Percentiles rank a stretch among this genome's conserved stretches.
These are phyloP conservation scores for Musa balbisiana DNA, from an alignment of 202 grass and related monocot genomes.

Conservation along the genomic window DNA sequence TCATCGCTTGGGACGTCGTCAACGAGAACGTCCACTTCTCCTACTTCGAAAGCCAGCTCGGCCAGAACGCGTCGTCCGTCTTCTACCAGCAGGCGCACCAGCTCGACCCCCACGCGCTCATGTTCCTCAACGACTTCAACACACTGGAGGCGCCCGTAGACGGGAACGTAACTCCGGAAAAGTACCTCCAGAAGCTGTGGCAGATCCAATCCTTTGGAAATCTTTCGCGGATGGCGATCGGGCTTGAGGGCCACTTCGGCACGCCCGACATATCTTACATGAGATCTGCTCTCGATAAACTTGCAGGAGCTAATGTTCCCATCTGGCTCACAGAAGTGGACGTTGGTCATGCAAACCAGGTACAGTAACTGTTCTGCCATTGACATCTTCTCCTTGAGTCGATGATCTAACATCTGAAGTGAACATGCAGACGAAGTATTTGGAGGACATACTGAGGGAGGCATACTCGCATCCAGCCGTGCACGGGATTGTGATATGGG, in stretches of 20 bases:
- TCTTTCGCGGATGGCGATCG: slow-evolving; percentile 47
- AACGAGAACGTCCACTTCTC: slow-evolving; percentile 82
- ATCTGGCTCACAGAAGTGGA: slow-evolving; percentile 96
- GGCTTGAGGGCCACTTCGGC: slow-evolving; percentile 66
- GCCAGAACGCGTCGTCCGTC: slow-evolving; percentile 40
- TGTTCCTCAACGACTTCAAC: slow-evolving; percentile 90
- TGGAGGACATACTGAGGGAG: slow-evolving; percentile 68
- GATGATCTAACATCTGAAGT: not conserved
- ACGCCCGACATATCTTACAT: slow-evolving; percentile 62
- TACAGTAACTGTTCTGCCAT: slow-evolving; percentile 2
- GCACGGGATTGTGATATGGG: slow-evolving; percentile 73
- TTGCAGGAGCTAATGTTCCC: slow-evolving; percentile 38
- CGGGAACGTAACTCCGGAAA: slow-evolving; percentile 28
- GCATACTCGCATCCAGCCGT: slow-evolving; percentile 80
- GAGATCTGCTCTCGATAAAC: slow-evolving; percentile 54
- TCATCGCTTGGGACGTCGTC: slow-evolving; percentile 79
- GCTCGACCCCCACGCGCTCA: slow-evolving; percentile 43
- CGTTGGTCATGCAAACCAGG: slow-evolving; percentile 34
- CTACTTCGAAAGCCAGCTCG: slow-evolving; percentile 55
- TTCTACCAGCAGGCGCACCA: slow-evolving; percentile 52
- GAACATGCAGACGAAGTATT: slow-evolving; percentile 32
- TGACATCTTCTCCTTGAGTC: not conserved
- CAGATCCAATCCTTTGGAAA: slow-evolving; percentile 40
- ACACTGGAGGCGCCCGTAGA: slow-evolving; percentile 73
- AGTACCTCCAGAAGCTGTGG: slow-evolving; percentile 46